A percentile compares a stretch with the other conserved stretches of the same genome.
Evolutionary conservation across 1,284 basidiomycete genomes (phyloP).

Genomic region (Apiotrichum gamsii): DNA sequence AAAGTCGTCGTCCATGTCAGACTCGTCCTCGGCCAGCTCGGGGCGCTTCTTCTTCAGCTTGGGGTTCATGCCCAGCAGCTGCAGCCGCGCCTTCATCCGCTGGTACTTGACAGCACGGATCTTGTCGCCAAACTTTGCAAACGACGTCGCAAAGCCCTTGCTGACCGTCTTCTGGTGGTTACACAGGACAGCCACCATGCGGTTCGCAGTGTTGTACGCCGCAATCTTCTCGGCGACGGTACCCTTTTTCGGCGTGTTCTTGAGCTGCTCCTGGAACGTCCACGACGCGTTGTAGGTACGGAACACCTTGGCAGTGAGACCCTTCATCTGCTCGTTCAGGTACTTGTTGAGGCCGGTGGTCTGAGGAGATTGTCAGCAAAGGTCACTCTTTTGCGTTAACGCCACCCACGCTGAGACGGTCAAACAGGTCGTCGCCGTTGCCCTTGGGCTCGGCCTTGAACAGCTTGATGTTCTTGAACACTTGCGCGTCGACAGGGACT

Average conservation of each 20-base stretch:
- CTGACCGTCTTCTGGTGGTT: conserved; percentile 93
- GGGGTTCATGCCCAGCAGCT: conserved; percentile 64
- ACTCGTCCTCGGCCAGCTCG: conserved; percentile 69
- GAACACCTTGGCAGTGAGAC: conserved; percentile 94
- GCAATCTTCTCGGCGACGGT: conserved; percentile 87
- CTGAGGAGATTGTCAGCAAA: conserved; percentile 47
- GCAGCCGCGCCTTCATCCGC: conserved; percentile 81
- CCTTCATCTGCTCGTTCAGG: conserved; percentile 85
- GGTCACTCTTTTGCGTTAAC: neutral
- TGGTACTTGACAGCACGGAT: conserved; percentile 78
- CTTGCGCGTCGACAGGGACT: conserved; percentile 75
- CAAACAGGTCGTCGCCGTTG: conserved; percentile 84
- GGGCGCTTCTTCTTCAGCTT: conserved; percentile 77
- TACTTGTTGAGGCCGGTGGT: conserved; percentile 82
- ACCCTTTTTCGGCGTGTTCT: conserved; percentile 64
- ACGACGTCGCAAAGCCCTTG: conserved; percentile 82
- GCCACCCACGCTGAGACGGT: conserved; percentile 74
- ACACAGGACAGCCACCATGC: conserved; percentile 89
- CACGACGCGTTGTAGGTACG: conserved; percentile 97
- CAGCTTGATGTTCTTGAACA: conserved; percentile 83
- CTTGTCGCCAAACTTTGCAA: conserved; percentile 85
- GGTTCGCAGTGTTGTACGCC: conserved; percentile 91
- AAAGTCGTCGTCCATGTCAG: conserved; percentile 88
- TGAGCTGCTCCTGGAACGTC: conserved; percentile 84
- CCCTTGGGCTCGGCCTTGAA: conserved; percentile 85